Conservation (phyloP, 192 early-diverging fungal genomes). For the Gigaspora rosea region DNA sequence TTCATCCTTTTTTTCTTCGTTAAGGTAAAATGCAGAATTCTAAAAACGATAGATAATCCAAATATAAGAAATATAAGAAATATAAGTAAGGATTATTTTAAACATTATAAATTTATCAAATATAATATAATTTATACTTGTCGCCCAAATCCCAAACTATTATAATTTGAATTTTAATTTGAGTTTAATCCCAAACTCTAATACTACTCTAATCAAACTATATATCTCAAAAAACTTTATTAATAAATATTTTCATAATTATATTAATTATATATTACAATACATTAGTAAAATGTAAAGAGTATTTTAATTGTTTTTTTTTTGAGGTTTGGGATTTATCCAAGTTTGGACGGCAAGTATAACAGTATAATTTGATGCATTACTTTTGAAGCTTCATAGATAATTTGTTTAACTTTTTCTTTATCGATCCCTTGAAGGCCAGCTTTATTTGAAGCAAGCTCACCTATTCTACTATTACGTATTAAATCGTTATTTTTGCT, state of each 20-base stretch:
- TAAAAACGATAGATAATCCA: not conserved
- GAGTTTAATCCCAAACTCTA: too few species aligned
- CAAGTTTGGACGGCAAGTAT: too few species aligned
- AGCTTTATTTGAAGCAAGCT: slow-evolving; percentile 40
- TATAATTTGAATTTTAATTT: too few species aligned
- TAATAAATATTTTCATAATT: too few species aligned
- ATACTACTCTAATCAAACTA: too few species aligned
- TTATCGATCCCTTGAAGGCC: slow-evolving; percentile 50
- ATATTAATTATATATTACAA: too few species aligned
- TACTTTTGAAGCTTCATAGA: slow-evolving; percentile 66
- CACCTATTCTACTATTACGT: not conserved
- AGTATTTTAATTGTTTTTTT: too few species aligned
- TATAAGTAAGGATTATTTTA: slow-evolving; percentile 44
- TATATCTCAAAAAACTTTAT: too few species aligned
- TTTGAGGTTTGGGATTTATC: too few species aligned
- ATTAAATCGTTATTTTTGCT: not conserved
- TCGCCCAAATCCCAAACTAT: too few species aligned
- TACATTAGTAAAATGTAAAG: too few species aligned
- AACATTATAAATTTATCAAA: not conserved
- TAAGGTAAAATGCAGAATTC: slow-evolving; percentile 53
- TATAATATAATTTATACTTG: slow-evolving; percentile 1
- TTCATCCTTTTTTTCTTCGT: slow-evolving; percentile 49
- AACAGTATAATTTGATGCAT: not conserved
- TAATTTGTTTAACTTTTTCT: slow-evolving; percentile 55
- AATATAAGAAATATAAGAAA: too few species aligned